These are phyloP conservation scores for Pseudopyricularia cyperi DNA, from an alignment of 2,329 filamentous ascomycete species.

Conservation along the genomic window DNA sequence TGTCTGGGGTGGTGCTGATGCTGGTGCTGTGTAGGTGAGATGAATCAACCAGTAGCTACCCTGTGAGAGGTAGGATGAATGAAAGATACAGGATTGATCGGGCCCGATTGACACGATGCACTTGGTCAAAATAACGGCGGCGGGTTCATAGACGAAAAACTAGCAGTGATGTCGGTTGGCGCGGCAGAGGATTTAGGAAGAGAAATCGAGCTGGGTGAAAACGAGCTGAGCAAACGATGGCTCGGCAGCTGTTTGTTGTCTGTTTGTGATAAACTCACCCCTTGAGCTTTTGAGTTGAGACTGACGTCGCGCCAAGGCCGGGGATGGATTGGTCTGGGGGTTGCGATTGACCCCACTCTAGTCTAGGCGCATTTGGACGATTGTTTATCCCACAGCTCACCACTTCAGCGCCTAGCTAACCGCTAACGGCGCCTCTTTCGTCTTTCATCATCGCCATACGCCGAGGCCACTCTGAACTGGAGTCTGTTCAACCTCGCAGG, in stretches of 20 bases:
- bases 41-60: not conserved
- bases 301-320: not conserved
- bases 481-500: not conserved
- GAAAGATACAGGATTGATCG: not conserved
- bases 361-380: not conserved
- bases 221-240: not conserved
- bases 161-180: not conserved
- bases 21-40: not conserved
- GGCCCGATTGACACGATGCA: not conserved
- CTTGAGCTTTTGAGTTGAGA: not conserved
- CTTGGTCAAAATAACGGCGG: not conserved
- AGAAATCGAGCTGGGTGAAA: not conserved
- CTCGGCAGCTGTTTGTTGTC: not conserved
- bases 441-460: too few relatives aligned
- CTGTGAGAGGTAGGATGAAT: not conserved
- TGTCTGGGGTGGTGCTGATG: constrained; percentile 7
- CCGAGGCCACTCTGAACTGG: too few relatives aligned
- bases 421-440: not conserved
- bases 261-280: not conserved
- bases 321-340: not conserved
- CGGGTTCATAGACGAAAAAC: not conserved
- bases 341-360: not conserved
- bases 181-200: not conserved
- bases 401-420: not conserved
- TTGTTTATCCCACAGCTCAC: not conserved